Percentiles rank a stretch among this genome's conserved stretches.
Conservation (phyloP, 129 eudicot genomes). For the Helichrysum umbraculigerum region DNA sequence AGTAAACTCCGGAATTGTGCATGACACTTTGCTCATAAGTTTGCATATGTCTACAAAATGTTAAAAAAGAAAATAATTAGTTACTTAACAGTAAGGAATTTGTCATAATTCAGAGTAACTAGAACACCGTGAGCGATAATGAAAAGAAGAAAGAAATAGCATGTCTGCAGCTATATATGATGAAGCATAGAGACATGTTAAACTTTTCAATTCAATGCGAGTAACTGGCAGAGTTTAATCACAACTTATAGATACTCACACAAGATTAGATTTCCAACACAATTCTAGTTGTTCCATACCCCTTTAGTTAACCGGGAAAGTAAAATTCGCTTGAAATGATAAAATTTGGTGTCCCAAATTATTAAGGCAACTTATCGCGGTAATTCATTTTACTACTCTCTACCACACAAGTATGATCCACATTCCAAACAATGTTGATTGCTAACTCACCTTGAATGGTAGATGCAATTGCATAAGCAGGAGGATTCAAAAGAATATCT, state of each 20-base stretch:
- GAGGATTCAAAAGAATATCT: constrained; percentile 95
- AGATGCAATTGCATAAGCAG: constrained; percentile 77
- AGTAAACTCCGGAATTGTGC: constrained; percentile 95
- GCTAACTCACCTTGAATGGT: constrained; percentile 72
- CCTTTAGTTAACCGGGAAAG: neutral
- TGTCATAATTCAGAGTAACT: constrained; percentile 12
- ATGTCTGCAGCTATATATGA: no score
- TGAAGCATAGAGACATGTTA: no score
- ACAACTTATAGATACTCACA: neutral
- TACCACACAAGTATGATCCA: no score
- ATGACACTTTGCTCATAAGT: constrained; percentile 69
- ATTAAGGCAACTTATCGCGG: no score
- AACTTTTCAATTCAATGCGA: neutral
- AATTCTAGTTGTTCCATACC: no score
- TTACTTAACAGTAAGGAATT: neutral
- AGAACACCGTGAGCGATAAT: neutral
- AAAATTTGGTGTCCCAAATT: no score
- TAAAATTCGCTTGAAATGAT: neutral
- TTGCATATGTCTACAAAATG: constrained; percentile 71
- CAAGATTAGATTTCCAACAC: no score
- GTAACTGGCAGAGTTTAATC: neutral
- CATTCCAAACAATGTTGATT: neutral
- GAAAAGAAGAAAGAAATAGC: no score
- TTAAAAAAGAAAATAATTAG: neutral
- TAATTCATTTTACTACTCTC: no score